Percentiles rank a stretch among this genome's conserved stretches.
phyloP scores from a whole-genome alignment of 345 rosid species.

The Aquilaria malaccensis region DNA sequence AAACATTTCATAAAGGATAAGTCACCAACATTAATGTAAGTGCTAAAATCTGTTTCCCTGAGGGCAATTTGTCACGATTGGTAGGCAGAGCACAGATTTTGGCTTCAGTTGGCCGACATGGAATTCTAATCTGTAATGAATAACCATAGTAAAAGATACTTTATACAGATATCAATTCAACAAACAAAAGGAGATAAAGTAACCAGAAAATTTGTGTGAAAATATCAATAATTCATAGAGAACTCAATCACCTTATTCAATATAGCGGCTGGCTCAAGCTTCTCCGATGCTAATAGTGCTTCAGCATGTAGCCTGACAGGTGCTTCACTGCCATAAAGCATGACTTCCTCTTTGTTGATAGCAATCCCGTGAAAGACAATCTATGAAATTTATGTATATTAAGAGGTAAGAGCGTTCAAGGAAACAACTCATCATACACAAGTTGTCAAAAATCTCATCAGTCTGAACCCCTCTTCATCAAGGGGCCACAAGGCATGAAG shows the following conservation, averaged over 20 bases:
- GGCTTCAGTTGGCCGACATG: slow-evolving; percentile 74
- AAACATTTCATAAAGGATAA: slow-evolving; percentile 3
- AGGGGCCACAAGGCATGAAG: neutral
- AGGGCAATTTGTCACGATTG: slow-evolving; percentile 75
- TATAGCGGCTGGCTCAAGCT: slow-evolving; percentile 64
- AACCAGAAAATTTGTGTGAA: neutral
- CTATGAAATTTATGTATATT: slow-evolving; percentile 24
- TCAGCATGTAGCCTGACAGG: slow-evolving; percentile 81
- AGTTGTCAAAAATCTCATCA: neutral
- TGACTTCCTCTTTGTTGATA: slow-evolving; percentile 60
- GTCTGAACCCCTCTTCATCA: neutral
- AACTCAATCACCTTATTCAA: slow-evolving; percentile 59
- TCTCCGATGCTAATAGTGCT: slow-evolving; percentile 72
- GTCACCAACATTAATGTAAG: slow-evolving; percentile 70
- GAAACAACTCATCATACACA: slow-evolving; percentile 6
- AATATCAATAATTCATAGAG: no score
- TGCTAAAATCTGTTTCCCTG: slow-evolving; percentile 87
- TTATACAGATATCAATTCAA: neutral
- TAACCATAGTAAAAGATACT: no score
- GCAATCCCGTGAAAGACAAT: slow-evolving; percentile 82
- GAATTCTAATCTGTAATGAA: slow-evolving; percentile 59
- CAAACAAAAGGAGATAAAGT: neutral
- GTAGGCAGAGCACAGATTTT: slow-evolving; percentile 66
- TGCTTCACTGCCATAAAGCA: slow-evolving; percentile 97
- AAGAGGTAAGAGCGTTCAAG: slow-evolving; percentile 5